phyloP scores from a whole-genome alignment of 2,329 filamentous ascomycete genomes.

The Exophiala sp. region DNA sequence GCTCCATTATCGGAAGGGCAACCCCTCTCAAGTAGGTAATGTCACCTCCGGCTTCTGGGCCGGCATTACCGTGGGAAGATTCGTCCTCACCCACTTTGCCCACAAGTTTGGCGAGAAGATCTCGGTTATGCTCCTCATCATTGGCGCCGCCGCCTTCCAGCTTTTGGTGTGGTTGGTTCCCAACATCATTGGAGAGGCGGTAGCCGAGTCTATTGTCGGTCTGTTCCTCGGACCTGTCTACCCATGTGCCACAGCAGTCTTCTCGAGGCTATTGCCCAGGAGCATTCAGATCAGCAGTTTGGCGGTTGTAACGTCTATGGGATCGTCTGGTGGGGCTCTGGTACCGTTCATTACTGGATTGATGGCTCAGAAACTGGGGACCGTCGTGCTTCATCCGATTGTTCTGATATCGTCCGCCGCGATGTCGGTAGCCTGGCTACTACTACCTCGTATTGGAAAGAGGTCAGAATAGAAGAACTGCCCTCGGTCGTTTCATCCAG shows the following conservation, averaged over 20 bases:
- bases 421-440: slow-evolving; percentile 50
- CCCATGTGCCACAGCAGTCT: slow-evolving; percentile 50
- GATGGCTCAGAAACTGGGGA: slow-evolving; percentile 43
- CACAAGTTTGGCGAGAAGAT: slow-evolving; percentile 63
- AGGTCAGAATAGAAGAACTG: slow-evolving; percentile 39
- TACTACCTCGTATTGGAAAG: slow-evolving; percentile 48
- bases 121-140: slow-evolving; percentile 59
- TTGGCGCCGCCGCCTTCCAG: slow-evolving; percentile 50
- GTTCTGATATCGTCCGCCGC: slow-evolving; percentile 50
- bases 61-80: slow-evolving; percentile 70
- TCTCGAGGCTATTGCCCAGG: slow-evolving; percentile 33
- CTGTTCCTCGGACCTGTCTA: slow-evolving; percentile 73
- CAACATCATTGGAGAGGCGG: slow-evolving; percentile 42
- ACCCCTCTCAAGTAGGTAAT: slow-evolving; percentile 68
- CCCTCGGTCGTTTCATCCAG: too few species aligned
- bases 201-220: slow-evolving; percentile 63
- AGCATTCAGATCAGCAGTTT: slow-evolving; percentile 38
- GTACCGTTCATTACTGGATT: slow-evolving; percentile 46
- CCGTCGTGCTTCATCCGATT: slow-evolving; percentile 49
- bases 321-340: slow-evolving; percentile 40
- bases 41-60: slow-evolving; percentile 60
- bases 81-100: slow-evolving; percentile 62
- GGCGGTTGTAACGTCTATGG: slow-evolving; percentile 38
- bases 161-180: slow-evolving; percentile 31
- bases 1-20: slow-evolving; percentile 63